Base-by-base conservation (phyloP, 176 grass and related monocot species). In the Zizania latifolia region DNA sequence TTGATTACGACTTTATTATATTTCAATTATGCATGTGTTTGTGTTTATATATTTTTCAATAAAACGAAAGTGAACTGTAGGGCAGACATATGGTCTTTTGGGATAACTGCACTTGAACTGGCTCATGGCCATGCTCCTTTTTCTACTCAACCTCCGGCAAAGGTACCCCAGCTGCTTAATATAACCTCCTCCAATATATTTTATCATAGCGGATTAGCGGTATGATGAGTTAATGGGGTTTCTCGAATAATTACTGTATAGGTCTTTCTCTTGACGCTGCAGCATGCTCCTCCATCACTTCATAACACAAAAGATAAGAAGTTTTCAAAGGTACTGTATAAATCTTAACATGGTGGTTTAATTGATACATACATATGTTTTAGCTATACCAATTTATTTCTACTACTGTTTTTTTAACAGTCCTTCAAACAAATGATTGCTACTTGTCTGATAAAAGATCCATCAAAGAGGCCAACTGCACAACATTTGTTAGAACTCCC, bases 41-140 rank as follows among this genome's bases (percentile, higher is more conserved):
- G 0, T 39, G n/a, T 22, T 29, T 24, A 39, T 67, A 67, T 67
- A 0, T 48, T 12, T 44, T 81, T 24, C n/a, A 57, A 64, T 60
- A 9, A 26, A 73, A 72, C 28, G 66, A 58, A 48, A 58, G 55
- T 55, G 4, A 81, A 72, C 17, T 74, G 8, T 58, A 98, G 94
- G 84, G 94, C 84, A 43, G 94, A 98, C 43, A 98, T 94, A 54
- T 98, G 94, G 94, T 94, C 94, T 28, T 94, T 98, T 60, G 94
- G 91, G 26, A 98, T 98, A 67, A 94, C 94, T 68, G 94, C 94
- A 35, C 77, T 98, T 43, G 94, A 98, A 74, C 86, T 98, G 69
- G 94, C 94, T 79, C 84, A 90, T 66, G 91, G 91, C 12, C 94
- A 98, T 81, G 91, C 91, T 76, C 94, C 94, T 57, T 98, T 98